phyloP scores from a whole-genome alignment of 805 yeast species.

The Yarrowia sp. region DNA sequence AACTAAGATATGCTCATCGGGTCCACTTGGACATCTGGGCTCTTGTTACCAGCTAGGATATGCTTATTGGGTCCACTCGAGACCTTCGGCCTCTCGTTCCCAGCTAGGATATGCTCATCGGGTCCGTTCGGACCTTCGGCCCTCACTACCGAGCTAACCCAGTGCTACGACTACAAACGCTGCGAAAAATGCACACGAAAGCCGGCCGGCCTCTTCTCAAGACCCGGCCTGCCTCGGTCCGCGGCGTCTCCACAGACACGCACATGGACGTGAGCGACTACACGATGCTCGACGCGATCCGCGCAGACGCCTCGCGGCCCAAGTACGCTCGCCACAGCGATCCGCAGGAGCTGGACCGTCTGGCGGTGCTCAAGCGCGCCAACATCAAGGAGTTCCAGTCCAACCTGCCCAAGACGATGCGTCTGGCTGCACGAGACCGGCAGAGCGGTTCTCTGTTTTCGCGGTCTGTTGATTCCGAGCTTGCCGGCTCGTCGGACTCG shows the following conservation, averaged over 20 bases:
- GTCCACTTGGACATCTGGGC: no score
- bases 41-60: no score
- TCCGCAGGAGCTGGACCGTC: neutral
- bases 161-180: constrained; percentile 6
- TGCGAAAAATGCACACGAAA: neutral
- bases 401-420: neutral
- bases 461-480: neutral
- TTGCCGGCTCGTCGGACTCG: neutral
- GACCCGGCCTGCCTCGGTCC: neutral
- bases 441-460: neutral
- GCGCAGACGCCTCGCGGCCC: no score
- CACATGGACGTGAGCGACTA: neutral
- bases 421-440: neutral
- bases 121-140: no score
- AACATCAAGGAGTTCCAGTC: neutral
- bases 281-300: neutral
- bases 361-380: neutral
- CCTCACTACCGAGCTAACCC: no score
- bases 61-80: no score
- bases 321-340: neutral
- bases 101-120: no score
- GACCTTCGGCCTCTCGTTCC: no score
- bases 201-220: neutral
- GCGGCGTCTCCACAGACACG: constrained; percentile 17
- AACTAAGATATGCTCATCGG: no score